These are phyloP conservation scores for Talaromyces sp. DNA, from an alignment of 2,329 filamentous ascomycete species.

Conservation along the genomic window DNA sequence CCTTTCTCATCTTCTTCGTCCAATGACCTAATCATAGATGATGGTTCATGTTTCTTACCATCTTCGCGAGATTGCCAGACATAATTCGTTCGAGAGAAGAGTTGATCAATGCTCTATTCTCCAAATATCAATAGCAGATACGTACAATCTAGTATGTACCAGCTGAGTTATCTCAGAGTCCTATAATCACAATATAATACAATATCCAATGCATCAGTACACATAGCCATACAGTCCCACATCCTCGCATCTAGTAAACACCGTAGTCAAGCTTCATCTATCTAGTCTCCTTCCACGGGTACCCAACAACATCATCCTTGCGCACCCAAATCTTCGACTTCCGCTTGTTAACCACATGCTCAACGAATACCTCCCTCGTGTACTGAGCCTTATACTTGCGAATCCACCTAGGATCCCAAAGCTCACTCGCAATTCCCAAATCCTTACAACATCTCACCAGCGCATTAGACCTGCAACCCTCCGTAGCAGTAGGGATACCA, in stretches of 20 bases:
- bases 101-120: too few species aligned
- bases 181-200: conserved; percentile 10
- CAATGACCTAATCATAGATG: not conserved
- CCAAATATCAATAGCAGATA: too few species aligned
- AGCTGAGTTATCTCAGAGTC: too few species aligned
- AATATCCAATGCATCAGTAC: not conserved
- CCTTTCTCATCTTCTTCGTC: not conserved
- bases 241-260: not conserved
- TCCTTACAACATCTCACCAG: conserved; percentile 99
- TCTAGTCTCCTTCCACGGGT: conserved; percentile 60
- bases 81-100: too few species aligned
- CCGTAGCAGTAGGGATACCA: conserved; percentile 88
- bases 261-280: conserved; percentile 21
- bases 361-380: conserved; percentile 82
- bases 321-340: conserved; percentile 83
- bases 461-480: conserved; percentile 97
- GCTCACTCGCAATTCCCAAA: conserved; percentile 86
- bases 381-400: conserved; percentile 75
- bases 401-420: conserved; percentile 95
- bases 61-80: too few species aligned
- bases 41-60: too few species aligned
- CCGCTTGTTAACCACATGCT: conserved; percentile 85
- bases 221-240: not conserved
- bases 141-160: too few species aligned
- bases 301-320: conserved; percentile 75